Conservation (phyloP, 306 rosid species). For the Alnus rubra region DNA sequence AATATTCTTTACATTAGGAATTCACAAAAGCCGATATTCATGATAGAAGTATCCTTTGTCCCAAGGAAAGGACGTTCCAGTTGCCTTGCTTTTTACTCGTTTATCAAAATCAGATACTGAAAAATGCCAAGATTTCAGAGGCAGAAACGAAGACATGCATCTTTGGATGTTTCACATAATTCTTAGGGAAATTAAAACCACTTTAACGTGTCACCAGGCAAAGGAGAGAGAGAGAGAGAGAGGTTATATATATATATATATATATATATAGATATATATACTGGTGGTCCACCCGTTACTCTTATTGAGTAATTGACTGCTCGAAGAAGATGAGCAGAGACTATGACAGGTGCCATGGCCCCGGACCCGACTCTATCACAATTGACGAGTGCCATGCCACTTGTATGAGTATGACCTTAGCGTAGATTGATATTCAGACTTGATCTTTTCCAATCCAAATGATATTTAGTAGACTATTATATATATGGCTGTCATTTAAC, state of each 20-base stretch:
- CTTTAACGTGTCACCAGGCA: background rate
- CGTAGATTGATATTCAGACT: no score
- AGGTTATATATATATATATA: background rate
- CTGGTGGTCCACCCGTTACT: background rate
- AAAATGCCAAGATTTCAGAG: background rate
- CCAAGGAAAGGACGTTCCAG: background rate
- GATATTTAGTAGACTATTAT: no score
- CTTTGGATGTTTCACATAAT: background rate
- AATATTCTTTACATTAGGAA: background rate
- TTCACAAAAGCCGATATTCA: background rate
- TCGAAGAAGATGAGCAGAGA: background rate
- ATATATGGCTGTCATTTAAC: no score
- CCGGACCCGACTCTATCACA: no score
- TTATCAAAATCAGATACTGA: background rate
- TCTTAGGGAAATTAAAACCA: background rate
- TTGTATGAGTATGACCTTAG: no score
- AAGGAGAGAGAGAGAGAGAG: background rate
- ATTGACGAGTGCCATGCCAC: no score
- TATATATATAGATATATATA: no score
- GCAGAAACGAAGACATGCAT: background rate
- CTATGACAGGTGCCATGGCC: background rate
- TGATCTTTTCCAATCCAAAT: no score
- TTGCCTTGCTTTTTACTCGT: background rate
- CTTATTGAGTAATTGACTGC: background rate
- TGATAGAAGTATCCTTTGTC: background rate